Evolutionary conservation across 495 filamentous ascomycete species (phyloP), one percentile per base, ranked within the genome.

Genomic region (Parmelia sp.): DNA sequence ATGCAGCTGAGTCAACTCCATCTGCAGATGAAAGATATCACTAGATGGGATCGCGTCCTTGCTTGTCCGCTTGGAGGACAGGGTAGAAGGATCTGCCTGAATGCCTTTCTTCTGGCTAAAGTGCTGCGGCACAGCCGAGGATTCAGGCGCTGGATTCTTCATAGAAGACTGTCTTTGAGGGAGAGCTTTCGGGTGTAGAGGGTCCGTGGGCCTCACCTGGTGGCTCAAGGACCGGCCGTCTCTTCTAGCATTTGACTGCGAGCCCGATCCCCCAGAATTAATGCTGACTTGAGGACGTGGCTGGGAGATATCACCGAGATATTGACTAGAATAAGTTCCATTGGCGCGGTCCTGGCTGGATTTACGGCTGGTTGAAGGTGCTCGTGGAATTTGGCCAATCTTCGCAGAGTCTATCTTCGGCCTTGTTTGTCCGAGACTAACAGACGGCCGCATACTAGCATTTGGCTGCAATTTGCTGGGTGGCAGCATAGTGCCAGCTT

Each of bases 1-100:
- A 70, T 85, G 84, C 8, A 92, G 75, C 70, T 91, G 88, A 29
- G 91, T 75, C 27, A 94, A 78, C 69, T 92, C 88, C 0, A 86
- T 84, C 70, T 91, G 89, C 36, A 90, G 69, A 27, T 82, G 78
- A 45, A 82, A 78, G 8, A 81, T 82, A 70, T 89, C 87, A 58
- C 84, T 82, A 1, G 84, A 81, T 60, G 82, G 31, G 71, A 67
- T 23, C 73, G 72, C 44, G 61, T 21, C 29, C 56, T 37, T 57
- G 40, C 25, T 47, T 36, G 68, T 57, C 36, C 63, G 53, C 53
- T 70, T 61, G 25, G 69, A 15, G 35, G 66, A 45, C 21, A 57
- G 57, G 19, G 45, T 39, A 33, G 45, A 39, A 4, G 58, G 39
- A 23, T 85, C 76, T 4, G 84, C 81, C 60, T 87, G 89, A 1